phyloP scores from a whole-genome alignment of 176 grass and related monocot genomes.

The Phyllostachys edulis region DNA sequence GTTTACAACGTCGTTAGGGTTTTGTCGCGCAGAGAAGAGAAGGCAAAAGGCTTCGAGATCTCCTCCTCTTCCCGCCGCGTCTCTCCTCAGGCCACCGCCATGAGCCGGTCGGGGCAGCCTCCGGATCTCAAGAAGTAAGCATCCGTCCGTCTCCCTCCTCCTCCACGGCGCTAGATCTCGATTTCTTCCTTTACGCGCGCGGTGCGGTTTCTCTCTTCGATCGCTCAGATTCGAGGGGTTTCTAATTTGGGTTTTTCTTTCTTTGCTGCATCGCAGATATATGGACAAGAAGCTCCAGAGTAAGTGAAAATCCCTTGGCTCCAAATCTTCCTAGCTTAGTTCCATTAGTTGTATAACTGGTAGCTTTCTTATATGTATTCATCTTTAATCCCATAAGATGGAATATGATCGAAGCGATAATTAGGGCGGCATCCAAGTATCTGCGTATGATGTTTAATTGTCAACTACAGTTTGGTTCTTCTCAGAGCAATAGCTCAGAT shows the following conservation, averaged over 20 bases:
- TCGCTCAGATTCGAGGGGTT: background rate
- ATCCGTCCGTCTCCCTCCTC: background rate
- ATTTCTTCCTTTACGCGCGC: background rate
- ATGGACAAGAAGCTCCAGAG: slow-evolving; percentile 98
- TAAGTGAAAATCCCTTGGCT: slow-evolving; percentile 33
- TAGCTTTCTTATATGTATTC: background rate
- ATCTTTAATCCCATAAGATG: background rate
- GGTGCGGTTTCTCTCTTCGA: background rate
- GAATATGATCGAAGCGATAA: background rate
- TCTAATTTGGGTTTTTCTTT: slow-evolving; percentile 10
- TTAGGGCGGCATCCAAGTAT: background rate
- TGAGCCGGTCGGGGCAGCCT: slow-evolving; percentile 88
- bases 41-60: background rate
- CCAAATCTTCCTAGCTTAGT: background rate
- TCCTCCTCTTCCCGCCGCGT: background rate
- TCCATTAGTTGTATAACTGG: background rate
- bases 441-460: background rate
- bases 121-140: slow-evolving; percentile 98
- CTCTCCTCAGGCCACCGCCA: background rate
- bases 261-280: slow-evolving; percentile 50
- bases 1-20: slow-evolving; percentile 5
- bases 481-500: too few relatives aligned
- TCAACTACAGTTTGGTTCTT: background rate
- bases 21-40: background rate
- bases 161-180: background rate